Base-by-base conservation (phyloP, 331 rosid species). In the Telfairia occidentalis region DNA sequence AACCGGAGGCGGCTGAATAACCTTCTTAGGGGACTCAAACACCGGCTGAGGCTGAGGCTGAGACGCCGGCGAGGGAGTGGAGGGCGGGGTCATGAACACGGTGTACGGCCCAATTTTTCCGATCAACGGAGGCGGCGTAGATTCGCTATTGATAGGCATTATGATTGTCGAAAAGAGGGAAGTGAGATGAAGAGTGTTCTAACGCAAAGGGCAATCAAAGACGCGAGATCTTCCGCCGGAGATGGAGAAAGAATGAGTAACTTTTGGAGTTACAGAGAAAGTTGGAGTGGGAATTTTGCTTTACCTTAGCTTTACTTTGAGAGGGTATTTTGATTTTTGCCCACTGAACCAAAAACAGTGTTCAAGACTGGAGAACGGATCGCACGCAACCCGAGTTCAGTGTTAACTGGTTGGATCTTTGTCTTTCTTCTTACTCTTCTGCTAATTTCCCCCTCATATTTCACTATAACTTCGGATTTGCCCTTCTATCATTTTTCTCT, bases 71-170 rank as follows among this genome's bases (percentile, higher is more conserved):
- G 82, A 83, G 0, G 97, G 92, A 0, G 96, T 88, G 29, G 98
- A 77, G 29, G 99, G 97, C 4, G 99, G 99, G 48, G 99, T 96
- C 91, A 90, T 85, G 88, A 96, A 96, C 9, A 96, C 97, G 7
- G 99, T 92, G 88, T 96, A 96, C 23, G 99, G 99, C 0, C 99
- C 99, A 50, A 96, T 92, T 85, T 96, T 96, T 3, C 97, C 96
- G 71, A 92, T 96, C 63, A 89, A 77, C 0, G 99, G 99, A 0
- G 97, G 96, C 15, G 97, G 99, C 23, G 93, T 83, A 21, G 96
- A 84, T 77, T 90, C 97, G 32, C 77, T 71, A 82, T 86, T 90
- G 85, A 82, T 45, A 37, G 90, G 75, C 99, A 92, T 96, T 86
- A 75, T 28, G 61, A 11, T 26, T 32, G 52, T 30, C 4, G 63